Conservation (phyloP, 352 stramenopile genomes). For the Phytophthora tubulina region DNA sequence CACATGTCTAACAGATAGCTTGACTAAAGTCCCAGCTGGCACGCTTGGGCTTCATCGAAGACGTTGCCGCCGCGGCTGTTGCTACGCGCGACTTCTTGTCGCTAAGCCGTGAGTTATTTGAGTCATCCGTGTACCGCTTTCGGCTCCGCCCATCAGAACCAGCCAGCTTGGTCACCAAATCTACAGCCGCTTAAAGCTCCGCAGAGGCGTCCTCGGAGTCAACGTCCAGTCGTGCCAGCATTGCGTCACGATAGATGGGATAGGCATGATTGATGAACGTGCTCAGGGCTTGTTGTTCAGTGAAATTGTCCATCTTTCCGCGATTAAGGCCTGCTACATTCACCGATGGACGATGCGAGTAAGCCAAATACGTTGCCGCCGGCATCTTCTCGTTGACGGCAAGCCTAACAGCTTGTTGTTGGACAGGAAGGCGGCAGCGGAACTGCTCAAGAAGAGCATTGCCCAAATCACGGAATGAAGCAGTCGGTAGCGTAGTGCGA, state of each 20-base stretch:
- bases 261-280: conserved; percentile 23
- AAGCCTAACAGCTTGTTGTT: background rate
- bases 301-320: conserved; percentile 3
- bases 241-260: background rate
- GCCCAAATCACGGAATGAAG: conserved; percentile 3
- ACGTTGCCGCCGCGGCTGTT: background rate
- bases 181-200: conserved; percentile 1
- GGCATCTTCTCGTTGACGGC: background rate
- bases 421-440: background rate
- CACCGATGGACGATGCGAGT: background rate
- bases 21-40: background rate
- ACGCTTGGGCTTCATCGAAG: background rate
- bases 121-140: background rate
- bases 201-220: conserved; percentile 2
- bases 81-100: background rate
- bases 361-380: background rate
- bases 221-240: conserved; percentile 3
- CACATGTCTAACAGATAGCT: background rate
- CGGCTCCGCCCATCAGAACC: background rate
- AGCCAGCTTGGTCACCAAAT: background rate
- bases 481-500: background rate
- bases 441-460: background rate
- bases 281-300: conserved; percentile 11
- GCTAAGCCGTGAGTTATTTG: background rate
- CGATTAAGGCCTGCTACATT: conserved; percentile 5